A percentile compares a stretch with the other conserved stretches of the same genome.
phyloP scores from a whole-genome alignment of 2,329 filamentous ascomycete species.

The Sclerotinia minor region DNA sequence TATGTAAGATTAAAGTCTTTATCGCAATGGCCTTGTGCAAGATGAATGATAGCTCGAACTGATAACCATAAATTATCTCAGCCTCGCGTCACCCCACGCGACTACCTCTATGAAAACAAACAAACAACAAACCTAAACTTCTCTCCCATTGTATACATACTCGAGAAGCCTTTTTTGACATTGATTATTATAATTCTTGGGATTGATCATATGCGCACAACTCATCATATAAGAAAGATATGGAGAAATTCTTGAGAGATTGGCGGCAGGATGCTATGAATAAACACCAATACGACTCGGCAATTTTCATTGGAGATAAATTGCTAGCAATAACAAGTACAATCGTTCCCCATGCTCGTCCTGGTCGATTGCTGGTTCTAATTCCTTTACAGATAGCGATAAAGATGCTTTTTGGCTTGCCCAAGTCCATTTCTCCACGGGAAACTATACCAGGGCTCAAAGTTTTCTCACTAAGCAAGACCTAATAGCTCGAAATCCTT shows the following conservation, averaged over 20 bases:
- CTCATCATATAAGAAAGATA: constrained; percentile 44
- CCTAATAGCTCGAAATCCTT: constrained; percentile 75
- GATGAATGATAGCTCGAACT: not conserved
- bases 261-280: constrained; percentile 96
- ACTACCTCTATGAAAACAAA: constrained; percentile 19
- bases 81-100: constrained; percentile 24
- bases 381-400: constrained; percentile 69
- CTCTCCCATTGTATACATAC: not conserved
- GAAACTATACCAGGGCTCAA: constrained; percentile 90
- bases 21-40: not conserved
- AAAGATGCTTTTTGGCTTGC: constrained; percentile 96
- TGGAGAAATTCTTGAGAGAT: constrained; percentile 91
- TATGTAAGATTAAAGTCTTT: not conserved
- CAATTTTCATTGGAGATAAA: constrained; percentile 97
- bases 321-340: constrained; percentile 87
- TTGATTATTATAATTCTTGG: not conserved
- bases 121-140: constrained; percentile 7
- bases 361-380: constrained; percentile 21
- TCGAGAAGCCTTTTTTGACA: not conserved
- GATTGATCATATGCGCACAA: not conserved
- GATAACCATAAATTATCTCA: constrained; percentile 20
- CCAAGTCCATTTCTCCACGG: constrained; percentile 95
- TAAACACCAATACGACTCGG: constrained; percentile 93
- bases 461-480: constrained; percentile 82
- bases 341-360: constrained; percentile 35